A percentile compares a stretch with the other conserved stretches of the same genome.
These are phyloP conservation scores for Pestalotiopsis sp. DNA, from an alignment of 2,329 filamentous ascomycete genomes.

Conservation along the genomic window DNA sequence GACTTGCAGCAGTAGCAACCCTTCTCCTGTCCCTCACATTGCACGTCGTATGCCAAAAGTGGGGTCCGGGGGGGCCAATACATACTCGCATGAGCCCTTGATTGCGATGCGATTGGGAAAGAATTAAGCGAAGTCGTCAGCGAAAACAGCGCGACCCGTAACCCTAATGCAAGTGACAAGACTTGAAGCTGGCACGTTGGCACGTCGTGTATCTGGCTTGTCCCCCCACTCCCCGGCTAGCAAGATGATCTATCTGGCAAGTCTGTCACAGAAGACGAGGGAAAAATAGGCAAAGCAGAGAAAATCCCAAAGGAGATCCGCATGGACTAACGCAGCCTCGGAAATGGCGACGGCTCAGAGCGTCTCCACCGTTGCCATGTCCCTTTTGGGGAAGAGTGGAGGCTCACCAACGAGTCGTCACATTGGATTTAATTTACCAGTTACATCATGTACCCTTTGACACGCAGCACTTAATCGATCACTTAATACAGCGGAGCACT, in stretches of 20 bases:
- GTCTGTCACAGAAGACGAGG: not conserved
- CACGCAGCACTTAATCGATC: not conserved
- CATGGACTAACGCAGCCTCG: constrained; percentile 1
- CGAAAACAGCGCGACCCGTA: not conserved
- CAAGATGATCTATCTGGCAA: not conserved
- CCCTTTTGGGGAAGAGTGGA: constrained; percentile 9
- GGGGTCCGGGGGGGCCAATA: not conserved
- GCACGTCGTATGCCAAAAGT: not conserved
- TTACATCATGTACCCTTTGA: constrained; percentile 7
- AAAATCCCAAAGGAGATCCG: not conserved
- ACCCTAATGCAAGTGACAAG: constrained; percentile 4
- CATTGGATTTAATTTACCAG: constrained; percentile 7
- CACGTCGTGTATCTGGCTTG: not conserved
- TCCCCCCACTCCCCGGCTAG: not conserved
- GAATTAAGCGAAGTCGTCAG: constrained; percentile 1
- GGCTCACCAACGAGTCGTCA: constrained; percentile 8
- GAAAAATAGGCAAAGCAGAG: not conserved
- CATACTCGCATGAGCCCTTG: not conserved
- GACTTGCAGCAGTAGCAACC: not conserved
- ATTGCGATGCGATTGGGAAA: constrained; percentile 7
- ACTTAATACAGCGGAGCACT: constrained; percentile 7
- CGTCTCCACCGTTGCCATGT: not conserved
- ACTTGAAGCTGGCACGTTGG: not conserved
- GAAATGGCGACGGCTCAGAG: constrained; percentile 3
- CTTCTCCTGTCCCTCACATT: constrained; percentile 7